Percentiles rank a stretch among this genome's conserved stretches.
These are phyloP conservation scores for Pugionium dolabratum DNA, from an alignment of 345 rosid species.

Conservation along the genomic window DNA sequence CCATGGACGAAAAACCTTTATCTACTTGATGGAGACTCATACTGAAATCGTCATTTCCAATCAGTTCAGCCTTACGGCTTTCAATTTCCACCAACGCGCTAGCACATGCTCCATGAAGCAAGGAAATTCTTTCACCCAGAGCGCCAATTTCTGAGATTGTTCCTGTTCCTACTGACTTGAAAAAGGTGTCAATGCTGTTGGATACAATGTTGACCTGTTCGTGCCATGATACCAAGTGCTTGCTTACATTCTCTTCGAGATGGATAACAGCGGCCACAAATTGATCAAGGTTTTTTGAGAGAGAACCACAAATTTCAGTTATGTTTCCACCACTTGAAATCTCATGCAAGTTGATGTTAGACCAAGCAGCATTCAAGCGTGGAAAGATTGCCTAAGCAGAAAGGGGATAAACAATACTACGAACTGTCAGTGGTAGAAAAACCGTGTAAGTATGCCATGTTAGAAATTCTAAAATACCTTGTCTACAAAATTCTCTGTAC, in stretches of 20 bases:
- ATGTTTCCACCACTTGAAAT: slow-evolving; percentile 47
- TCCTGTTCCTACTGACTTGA: slow-evolving; percentile 51
- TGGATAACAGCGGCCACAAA: slow-evolving; percentile 45
- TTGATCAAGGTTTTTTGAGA: slow-evolving; percentile 57
- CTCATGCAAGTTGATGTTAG: slow-evolving; percentile 44
- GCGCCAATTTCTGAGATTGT: slow-evolving; percentile 54
- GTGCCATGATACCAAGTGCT: slow-evolving; percentile 53
- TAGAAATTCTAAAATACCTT: slow-evolving; percentile 49
- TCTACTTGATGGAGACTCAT: slow-evolving; percentile 41
- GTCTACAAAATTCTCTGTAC: slow-evolving; percentile 33
- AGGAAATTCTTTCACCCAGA: slow-evolving; percentile 51
- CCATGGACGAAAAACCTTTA: slow-evolving; percentile 48
- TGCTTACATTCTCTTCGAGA: slow-evolving; percentile 52
- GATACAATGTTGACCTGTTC: slow-evolving; percentile 54
- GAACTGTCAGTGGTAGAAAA: slow-evolving; percentile 19
- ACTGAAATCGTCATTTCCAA: slow-evolving; percentile 41
- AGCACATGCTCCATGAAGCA: slow-evolving; percentile 73
- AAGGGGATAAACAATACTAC: slow-evolving; percentile 20
- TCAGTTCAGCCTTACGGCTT: slow-evolving; percentile 51
- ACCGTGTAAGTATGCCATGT: slow-evolving; percentile 9
- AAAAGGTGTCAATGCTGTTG: slow-evolving; percentile 44
- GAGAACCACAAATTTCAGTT: slow-evolving; percentile 45
- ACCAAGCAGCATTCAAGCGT: slow-evolving; percentile 46
- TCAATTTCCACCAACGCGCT: slow-evolving; percentile 65
- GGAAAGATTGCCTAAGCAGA: slow-evolving; percentile 53